Percentiles rank a stretch among this genome's conserved stretches.
These are phyloP conservation scores for Glycine latifolia DNA, from an alignment of 306 rosid species.

Conservation along the genomic window DNA sequence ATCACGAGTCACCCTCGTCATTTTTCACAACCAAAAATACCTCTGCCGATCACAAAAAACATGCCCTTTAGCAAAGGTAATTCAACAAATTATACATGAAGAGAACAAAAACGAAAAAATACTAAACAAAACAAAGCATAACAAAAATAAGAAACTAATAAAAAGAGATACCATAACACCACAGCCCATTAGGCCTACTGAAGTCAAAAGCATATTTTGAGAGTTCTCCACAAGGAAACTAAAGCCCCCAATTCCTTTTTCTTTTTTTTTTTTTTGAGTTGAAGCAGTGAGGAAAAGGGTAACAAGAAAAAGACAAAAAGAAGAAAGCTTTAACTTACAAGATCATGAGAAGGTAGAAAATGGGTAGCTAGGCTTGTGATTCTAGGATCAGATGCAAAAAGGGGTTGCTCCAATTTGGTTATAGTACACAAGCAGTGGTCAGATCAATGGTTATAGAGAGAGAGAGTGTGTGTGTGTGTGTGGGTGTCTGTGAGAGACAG, in stretches of 20 bases:
- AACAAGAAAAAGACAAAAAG: slow-evolving; percentile 40
- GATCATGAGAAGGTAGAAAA: slow-evolving; percentile 52
- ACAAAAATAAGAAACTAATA: too few species aligned
- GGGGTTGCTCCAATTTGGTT: slow-evolving; percentile 46
- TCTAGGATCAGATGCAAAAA: slow-evolving; percentile 20
- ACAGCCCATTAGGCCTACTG: too few species aligned
- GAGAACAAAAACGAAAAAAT: too few species aligned
- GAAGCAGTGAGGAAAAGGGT: slow-evolving; percentile 44
- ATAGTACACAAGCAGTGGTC: slow-evolving; percentile 8
- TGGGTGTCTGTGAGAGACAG: too few species aligned
- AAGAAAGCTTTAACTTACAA: slow-evolving; percentile 59
- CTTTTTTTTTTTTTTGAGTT: too few species aligned
- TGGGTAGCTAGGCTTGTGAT: slow-evolving; percentile 44
- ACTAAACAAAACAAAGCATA: too few species aligned
- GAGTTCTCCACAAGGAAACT: too few species aligned
- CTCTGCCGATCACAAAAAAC: slow-evolving; percentile 57
- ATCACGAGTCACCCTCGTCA: slow-evolving; percentile 88
- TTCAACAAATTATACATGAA: neutral
- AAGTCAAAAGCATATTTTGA: too few species aligned
- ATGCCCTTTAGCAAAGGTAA: slow-evolving; percentile 35
- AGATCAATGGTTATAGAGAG: slow-evolving; percentile 28
- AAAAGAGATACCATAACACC: too few species aligned
- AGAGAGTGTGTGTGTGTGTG: slow-evolving; percentile 28
- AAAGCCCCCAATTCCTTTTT: too few species aligned
- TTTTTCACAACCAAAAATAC: slow-evolving; percentile 46